Evolutionary conservation across 805 yeast species (phyloP).

Genomic region (Lachancea nothofagi): DNA sequence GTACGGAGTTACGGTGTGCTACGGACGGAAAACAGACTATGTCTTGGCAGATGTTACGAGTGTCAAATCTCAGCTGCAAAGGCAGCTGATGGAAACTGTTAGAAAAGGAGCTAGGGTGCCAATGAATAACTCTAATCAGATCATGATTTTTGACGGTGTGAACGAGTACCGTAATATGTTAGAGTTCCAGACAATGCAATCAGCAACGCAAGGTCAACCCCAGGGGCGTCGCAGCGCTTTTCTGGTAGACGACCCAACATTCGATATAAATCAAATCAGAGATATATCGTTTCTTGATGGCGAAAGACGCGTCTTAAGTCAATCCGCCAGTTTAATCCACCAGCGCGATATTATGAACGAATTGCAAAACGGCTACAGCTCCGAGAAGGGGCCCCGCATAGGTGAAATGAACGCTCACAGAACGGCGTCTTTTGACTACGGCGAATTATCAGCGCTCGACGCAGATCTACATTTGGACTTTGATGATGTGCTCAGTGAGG

Average conservation of each 20-base stretch:
- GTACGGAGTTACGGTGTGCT: conserved; percentile 32
- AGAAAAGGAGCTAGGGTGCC: not conserved
- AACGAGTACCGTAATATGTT: conserved; percentile 9
- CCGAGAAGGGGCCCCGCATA: conserved; percentile 2
- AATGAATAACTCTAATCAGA: not conserved
- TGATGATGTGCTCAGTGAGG: conserved; percentile 25
- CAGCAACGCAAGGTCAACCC: not conserved
- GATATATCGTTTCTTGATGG: conserved; percentile 8
- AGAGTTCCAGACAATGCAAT: conserved; percentile 8
- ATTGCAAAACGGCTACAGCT: conserved; percentile 7
- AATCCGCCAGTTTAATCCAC: conserved; percentile 4
- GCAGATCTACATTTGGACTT: conserved; percentile 27
- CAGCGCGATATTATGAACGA: conserved; percentile 9
- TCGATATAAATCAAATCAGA: conserved; percentile 22
- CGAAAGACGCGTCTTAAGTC: not conserved
- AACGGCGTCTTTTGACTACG: conserved; percentile 1
- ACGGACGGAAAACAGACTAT: conserved; percentile 29
- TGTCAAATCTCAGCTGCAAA: conserved; percentile 22
- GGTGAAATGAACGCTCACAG: not conserved
- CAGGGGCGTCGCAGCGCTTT: conserved; percentile 10
- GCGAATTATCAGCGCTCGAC: conserved; percentile 18
- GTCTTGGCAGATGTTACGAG: conserved; percentile 26
- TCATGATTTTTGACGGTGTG: conserved; percentile 11
- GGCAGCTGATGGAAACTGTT: conserved; percentile 9
- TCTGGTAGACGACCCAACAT: conserved; percentile 26